These are phyloP conservation scores for Glutinoglossum americanum DNA, from an alignment of 495 filamentous ascomycete genomes.

Conservation along the genomic window DNA sequence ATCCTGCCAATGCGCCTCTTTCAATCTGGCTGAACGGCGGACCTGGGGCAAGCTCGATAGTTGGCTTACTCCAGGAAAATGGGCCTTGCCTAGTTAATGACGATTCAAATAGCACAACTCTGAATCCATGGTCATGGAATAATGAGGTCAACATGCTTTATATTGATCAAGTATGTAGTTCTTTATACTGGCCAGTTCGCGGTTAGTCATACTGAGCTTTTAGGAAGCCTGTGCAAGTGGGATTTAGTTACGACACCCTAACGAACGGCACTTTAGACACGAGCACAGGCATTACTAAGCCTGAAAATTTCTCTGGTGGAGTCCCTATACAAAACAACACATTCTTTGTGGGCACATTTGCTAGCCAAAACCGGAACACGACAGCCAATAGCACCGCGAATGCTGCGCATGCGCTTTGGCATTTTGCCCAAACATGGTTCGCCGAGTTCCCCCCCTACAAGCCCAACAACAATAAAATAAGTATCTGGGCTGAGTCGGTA, in stretches of 20 bases:
- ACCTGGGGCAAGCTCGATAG: conserved; percentile 21
- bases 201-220: neutral
- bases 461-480: conserved; percentile 31
- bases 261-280: conserved; percentile 24
- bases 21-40: conserved; percentile 33
- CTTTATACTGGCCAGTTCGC: neutral
- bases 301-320: conserved; percentile 16
- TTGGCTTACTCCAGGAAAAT: conserved; percentile 14
- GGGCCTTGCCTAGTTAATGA: conserved; percentile 11
- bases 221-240: conserved; percentile 3
- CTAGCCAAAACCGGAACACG: conserved; percentile 21
- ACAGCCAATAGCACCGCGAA: conserved; percentile 32
- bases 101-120: conserved; percentile 18
- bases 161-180: conserved; percentile 6
- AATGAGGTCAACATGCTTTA: conserved; percentile 13
- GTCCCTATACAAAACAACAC: conserved; percentile 36
- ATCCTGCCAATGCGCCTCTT: conserved; percentile 27
- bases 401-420: conserved; percentile 31
- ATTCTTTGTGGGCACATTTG: conserved; percentile 37
- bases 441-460: conserved; percentile 32
- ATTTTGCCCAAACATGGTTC: conserved; percentile 36
- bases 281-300: conserved; percentile 19
- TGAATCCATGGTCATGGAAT: conserved; percentile 13
- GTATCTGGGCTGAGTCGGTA: conserved; percentile 29
- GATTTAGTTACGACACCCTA: conserved; percentile 12